Base-by-base conservation (phyloP, 176 grass and related monocot genomes). In the Microstegium vimineum region DNA sequence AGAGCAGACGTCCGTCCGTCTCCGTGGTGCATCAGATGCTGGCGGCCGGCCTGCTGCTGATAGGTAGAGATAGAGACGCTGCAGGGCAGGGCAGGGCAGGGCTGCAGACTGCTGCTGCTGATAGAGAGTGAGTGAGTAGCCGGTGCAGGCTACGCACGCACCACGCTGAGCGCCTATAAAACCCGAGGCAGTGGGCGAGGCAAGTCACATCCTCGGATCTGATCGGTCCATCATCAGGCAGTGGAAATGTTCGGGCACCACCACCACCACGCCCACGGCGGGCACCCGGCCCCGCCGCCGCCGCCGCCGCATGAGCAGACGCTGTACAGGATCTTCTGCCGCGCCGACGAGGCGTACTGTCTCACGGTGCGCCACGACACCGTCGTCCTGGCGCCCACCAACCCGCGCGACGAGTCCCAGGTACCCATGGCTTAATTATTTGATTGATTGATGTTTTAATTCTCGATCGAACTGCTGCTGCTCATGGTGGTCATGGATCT, bases 261-360 rank as follows among this genome's bases (percentile, higher is more conserved):
- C 3, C 66, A 64, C 80, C 35, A 42, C 75, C 86, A 79, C 14
- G 32, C 5, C 20, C 78, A 82, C n/a, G 68, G 62, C 62, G 62
- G 23, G 6, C 73, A 73, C 17, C 79, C 15, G 13, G 84, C 66
- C 2, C 81, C 81, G 11, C 65, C n/a, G n/a, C n/a, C n/a, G n/a
- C n/a, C n/a, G n/a, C n/a, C n/a, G n/a, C 65, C 80, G 17, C 57
- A 52, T 3, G 88, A 90, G n/a, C 87, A 73, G 57, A 91, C 87
- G 8, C 69, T 72, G 25, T 90, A 91, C 28, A 90, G 82, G 89
- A 85, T 97, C 89, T 87, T 85, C 75, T 88, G 84, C 91, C 89
- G 83, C 61, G 83, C 90, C 8, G 81, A 85, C 28, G 87, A 88
- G 66, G 23, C 63, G 8, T 94, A 82, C 87, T 82, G 89, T 72